Conservation (phyloP, 192 early-diverging fungal genomes). For the Pilobolus umbonatus region DNA sequence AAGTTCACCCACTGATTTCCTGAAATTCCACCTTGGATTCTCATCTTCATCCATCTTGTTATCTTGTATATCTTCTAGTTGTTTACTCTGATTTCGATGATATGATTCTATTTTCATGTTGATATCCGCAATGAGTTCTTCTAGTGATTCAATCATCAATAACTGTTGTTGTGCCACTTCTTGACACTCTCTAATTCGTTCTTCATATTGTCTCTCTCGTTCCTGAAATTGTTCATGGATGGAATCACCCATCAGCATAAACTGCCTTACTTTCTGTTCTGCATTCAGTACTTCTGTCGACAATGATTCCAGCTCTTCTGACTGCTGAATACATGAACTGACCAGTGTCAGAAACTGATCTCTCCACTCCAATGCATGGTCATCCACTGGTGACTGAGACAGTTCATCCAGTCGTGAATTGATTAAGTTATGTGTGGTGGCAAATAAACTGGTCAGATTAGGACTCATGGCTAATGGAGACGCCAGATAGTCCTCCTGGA, state of each 20-base stretch:
- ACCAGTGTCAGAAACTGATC: slow-evolving; percentile 12
- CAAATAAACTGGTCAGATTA: slow-evolving; percentile 18
- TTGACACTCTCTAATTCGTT: slow-evolving; percentile 22
- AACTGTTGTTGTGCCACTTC: slow-evolving; percentile 19
- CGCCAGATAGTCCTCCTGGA: neutral
- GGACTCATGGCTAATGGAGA: slow-evolving; percentile 12
- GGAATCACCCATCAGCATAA: slow-evolving; percentile 16
- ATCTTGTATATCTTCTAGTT: neutral
- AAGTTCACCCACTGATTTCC: slow-evolving; percentile 10
- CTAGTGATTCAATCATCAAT: slow-evolving; percentile 17
- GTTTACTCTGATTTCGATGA: neutral
- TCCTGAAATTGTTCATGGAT: slow-evolving; percentile 24
- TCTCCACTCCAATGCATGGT: slow-evolving; percentile 10
- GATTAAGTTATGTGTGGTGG: slow-evolving; percentile 29
- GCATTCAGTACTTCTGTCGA: slow-evolving; percentile 24
- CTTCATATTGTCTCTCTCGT: slow-evolving; percentile 16
- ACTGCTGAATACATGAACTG: slow-evolving; percentile 21
- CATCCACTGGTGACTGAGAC: slow-evolving; percentile 10
- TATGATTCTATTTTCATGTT: slow-evolving; percentile 8
- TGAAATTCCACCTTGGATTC: slow-evolving; percentile 11
- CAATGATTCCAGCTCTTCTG: slow-evolving; percentile 26
- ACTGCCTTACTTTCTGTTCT: slow-evolving; percentile 20
- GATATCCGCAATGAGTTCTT: slow-evolving; percentile 17
- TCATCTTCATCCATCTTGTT: slow-evolving; percentile 2
- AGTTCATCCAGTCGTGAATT: slow-evolving; percentile 26